Base-by-base conservation (phyloP, 257 asterid genomes). In the Avicennia marina region DNA sequence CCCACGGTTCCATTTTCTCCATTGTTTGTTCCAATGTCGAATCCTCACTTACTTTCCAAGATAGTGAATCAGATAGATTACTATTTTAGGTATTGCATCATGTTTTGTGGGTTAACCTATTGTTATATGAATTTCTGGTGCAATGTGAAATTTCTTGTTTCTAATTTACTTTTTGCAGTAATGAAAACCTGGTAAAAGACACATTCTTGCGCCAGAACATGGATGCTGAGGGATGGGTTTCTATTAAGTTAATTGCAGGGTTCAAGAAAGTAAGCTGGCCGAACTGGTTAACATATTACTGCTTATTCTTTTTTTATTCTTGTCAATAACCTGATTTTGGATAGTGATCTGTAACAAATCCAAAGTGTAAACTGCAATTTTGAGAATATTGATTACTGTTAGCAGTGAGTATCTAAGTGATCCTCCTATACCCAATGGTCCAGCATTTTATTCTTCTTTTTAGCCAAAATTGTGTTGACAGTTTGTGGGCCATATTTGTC, bases 221-320 rank as follows among this genome's bases (percentile, higher is more conserved):
- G 90, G 94, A 89, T 60, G 77, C 39, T 1, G 87, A 83, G 58
- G 96, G 96, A 24, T 88, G 89, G 81, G 83, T 88, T 59, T 58
- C 86, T 22, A 75, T 89, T 60, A 68, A 67, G 39, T 59, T 83
- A 53, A 79, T 89, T 58, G 94, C 95, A 29, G 82, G 74, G 52
- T 88, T 88, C 80, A 81, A 77, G 55, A 88, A 76, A 72, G 94
- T 70, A 38, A 67, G 77, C 57, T 58, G 56, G 19, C 32, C 60
- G 41, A 55, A 33, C 36, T 12, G 48, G 1, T 22, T 12, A 22
- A 4, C n/a, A 39, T 18, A 6, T 52, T 9, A 17, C 41, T 7
- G 12, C 6, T 26, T 11, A n/a, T n/a, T n/a, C n/a, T n/a, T n/a
- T n/a, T n/a, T n/a, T n/a, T n/a, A n/a, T n/a, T n/a, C n/a, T n/a